These are phyloP conservation scores for Pseudogymnoascus sp. DNA, from an alignment of 2,329 filamentous ascomycete species.

Conservation along the genomic window DNA sequence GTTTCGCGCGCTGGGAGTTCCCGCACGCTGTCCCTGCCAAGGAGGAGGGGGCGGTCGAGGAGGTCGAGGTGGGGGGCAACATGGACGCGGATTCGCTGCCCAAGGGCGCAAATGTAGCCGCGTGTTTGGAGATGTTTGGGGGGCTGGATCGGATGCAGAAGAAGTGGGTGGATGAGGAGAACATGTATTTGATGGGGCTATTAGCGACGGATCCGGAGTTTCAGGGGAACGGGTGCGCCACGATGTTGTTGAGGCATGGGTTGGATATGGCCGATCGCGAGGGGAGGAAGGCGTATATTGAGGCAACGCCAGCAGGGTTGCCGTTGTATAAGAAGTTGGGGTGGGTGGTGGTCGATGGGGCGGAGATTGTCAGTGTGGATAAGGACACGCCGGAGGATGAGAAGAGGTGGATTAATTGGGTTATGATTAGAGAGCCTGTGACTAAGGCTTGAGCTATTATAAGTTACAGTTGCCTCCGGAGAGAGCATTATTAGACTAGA, in stretches of 20 bases:
- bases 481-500: slow-evolving; percentile 2
- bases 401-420: slow-evolving; percentile 15
- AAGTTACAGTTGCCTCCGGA: not conserved
- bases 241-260: slow-evolving; percentile 29
- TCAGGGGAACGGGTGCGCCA: slow-evolving; percentile 30
- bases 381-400: slow-evolving; percentile 23
- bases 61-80: slow-evolving; percentile 9
- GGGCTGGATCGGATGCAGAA: slow-evolving; percentile 21
- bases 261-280: slow-evolving; percentile 30
- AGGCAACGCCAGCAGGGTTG: slow-evolving; percentile 31
- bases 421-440: slow-evolving; percentile 25
- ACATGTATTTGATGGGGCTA: slow-evolving; percentile 32
- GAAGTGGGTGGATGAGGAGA: slow-evolving; percentile 25
- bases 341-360: slow-evolving; percentile 29
- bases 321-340: slow-evolving; percentile 33
- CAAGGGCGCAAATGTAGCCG: slow-evolving; percentile 25
- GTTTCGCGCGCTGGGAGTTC: slow-evolving; percentile 30
- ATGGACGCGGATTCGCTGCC: slow-evolving; percentile 21
- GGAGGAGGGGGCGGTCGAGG: slow-evolving; percentile 3
- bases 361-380: slow-evolving; percentile 16
- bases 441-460: not conserved
- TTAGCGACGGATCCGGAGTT: slow-evolving; percentile 30
- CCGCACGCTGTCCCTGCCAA: slow-evolving; percentile 23
- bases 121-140: slow-evolving; percentile 26
- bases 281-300: slow-evolving; percentile 30